A percentile compares a stretch with the other conserved stretches of the same genome.
These are phyloP conservation scores for Trichoderma simmonsii DNA, from an alignment of 2,329 filamentous ascomycete genomes.

Conservation along the genomic window DNA sequence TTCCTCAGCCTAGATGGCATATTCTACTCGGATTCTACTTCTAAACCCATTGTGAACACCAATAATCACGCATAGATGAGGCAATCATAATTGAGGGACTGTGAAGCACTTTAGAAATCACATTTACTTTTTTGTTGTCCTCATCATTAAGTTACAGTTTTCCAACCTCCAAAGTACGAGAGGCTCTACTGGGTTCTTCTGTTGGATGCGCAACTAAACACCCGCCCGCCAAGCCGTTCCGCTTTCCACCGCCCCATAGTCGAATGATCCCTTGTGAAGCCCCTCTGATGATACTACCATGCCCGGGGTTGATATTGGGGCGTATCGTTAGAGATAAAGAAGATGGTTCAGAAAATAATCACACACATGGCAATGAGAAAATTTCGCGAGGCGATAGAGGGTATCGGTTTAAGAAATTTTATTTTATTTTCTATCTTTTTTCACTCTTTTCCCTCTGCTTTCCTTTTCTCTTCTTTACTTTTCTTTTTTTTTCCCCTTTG, in stretches of 20 bases:
- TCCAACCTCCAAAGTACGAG: neutral
- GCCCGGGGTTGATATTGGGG: neutral
- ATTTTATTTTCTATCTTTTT: too few relatives aligned
- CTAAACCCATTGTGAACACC: neutral
- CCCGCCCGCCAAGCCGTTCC: neutral
- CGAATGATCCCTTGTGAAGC: neutral
- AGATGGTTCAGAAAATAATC: neutral
- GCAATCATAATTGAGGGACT: neutral
- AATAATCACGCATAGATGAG: neutral
- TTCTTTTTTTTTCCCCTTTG: too few relatives aligned
- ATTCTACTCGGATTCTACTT: neutral
- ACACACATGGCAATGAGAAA: neutral
- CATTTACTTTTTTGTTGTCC: neutral
- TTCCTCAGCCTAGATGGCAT: neutral
- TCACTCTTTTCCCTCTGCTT: too few relatives aligned
- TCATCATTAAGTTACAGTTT: neutral
- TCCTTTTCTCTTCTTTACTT: too few relatives aligned
- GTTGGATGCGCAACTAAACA: neutral
- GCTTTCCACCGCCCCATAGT: neutral
- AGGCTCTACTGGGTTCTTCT: neutral
- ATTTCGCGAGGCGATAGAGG: neutral
- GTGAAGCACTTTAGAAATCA: neutral
- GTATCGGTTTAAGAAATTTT: neutral
- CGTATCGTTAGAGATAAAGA: neutral
- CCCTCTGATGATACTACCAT: neutral